Evolutionary conservation across 352 stramenopile species (phyloP).

Genomic region (Phytopythium boreale): DNA sequence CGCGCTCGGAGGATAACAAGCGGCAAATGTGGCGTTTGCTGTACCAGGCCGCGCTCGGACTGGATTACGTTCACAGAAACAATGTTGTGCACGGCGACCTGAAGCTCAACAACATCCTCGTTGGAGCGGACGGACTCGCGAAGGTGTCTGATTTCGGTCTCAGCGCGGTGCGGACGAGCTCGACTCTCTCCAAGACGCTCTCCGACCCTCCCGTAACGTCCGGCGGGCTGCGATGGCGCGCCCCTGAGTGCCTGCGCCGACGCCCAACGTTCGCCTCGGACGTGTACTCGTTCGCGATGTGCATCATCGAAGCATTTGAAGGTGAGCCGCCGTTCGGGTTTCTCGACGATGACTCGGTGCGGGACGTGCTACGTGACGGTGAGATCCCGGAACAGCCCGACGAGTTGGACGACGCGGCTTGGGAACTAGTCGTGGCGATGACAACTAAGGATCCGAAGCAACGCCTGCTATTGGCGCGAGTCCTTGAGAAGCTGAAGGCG

Average conservation of each 20-base stretch:
- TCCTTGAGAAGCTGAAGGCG: background rate
- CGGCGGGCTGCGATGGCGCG: background rate
- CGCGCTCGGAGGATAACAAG: conserved; percentile 6
- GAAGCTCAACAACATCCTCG: conserved; percentile 4
- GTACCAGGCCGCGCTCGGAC: conserved; percentile 28
- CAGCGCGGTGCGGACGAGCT: background rate
- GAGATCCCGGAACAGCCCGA: background rate
- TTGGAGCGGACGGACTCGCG: background rate
- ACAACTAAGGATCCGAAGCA: background rate
- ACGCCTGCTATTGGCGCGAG: background rate
- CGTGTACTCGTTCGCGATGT: conserved; percentile 15
- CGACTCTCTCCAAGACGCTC: background rate
- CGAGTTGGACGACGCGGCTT: background rate
- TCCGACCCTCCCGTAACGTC: background rate
- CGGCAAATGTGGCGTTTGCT: conserved; percentile 16
- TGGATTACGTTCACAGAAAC: conserved; percentile 13
- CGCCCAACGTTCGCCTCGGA: conserved; percentile 6
- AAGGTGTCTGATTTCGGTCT: background rate
- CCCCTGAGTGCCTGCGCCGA: background rate
- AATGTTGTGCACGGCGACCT: background rate
- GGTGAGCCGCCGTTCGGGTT: background rate
- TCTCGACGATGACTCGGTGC: background rate
- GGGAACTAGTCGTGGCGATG: background rate
- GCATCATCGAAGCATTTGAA: conserved; percentile 1
- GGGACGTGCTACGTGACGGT: background rate